Evolutionary conservation across 1,139 yeast species (phyloP), one percentile per base, ranked within the genome.

Genomic region (Pneumocystis oryctolagi): DNA sequence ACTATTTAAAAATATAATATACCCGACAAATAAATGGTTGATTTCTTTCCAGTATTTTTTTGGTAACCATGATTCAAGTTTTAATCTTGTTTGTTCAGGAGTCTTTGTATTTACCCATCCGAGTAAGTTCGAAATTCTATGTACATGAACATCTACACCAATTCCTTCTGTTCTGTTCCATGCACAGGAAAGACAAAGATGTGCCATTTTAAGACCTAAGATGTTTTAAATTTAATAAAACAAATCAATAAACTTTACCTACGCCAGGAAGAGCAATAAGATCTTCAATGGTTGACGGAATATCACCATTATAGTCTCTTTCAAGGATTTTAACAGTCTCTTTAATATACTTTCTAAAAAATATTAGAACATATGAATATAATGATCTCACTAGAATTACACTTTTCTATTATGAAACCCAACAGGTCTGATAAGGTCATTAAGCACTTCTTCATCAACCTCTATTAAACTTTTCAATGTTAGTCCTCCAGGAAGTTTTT

Each of bases 71-170:
- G 75, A 74, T 70, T 90, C 87, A 58, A 90, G 74, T 61, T 80
- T 84, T 47, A 77, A 69, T 28, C 97, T 73, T 0, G 96, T 87
- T 58, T 79, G 79, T 68, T 92, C 97, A 0, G 97, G 96, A 18
- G 82, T 84, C 63, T 71, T 69, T 34, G 67, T 65, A 32, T 67
- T 40, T 67, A 80, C 72, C 96, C 97, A 89, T 35, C 80, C 62
- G 4, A 63, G 61, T 5, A 62, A 32, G 30, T 82, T 84, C 0
- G 92, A 83, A 64, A 90, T 76, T 63, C 98, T 76, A 70, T 88
- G 94, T 61, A 90, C 82, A 73, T 90, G 98, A 2, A 89, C 95
- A 72, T 90, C 98, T 6, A 90, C 97, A 16, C 97, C 97, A 34
- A 90, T 88, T 0, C 97, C 97, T 37, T 77, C 76, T 62, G 79